Evolutionary conservation across 352 stramenopile species (phyloP), one percentile per base, ranked within the genome.

Genomic region (Stramenopiles sp.): DNA sequence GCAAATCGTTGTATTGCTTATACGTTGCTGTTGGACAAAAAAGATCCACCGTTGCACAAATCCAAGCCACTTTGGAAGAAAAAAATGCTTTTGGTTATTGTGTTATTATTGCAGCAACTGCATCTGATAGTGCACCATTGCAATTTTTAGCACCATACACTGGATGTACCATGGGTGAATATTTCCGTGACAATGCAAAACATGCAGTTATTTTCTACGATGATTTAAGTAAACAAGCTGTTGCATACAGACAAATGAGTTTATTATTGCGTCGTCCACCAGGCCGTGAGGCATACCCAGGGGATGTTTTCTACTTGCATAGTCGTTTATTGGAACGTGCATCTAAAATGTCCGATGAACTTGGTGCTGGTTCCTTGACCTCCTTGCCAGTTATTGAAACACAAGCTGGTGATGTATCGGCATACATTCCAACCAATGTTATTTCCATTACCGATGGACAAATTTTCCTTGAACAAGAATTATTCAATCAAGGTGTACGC

Each of bases 361-460:
- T 85, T 32, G 90, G 90, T 80, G 88, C 87, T 86, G 90, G 90
- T 82, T 95, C 90, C 20, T 84, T 95, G 33, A 95, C 90, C 78
- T 90, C 90, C 43, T 88, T 95, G 80, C 90, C 90, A 80, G 89
- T 95, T 81, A 95, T 95, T 86, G 90, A 95, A 85, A 95, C 90
- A 78, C 90, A 95, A 83, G 90, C 89, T 69, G 90, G 90, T 85
- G 90, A 95, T 86, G 90, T 95, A 84, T 94, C 90, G 43, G 90
- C 90, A 31, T 95, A 94, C 85, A 94, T 95, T 86, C 90, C 90
- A 74, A 95, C 90, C 78, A 95, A 95, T 79, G 90, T 95, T 30
- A 95, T 95, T 87, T 93, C 88, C 81, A 95, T 95, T 86, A 95
- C 90, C 27, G 90, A 95, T 86, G 90, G 90, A 84, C 90, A 95